Evolutionary conservation across 2,329 filamentous ascomycete genomes (phyloP), one percentile per base, ranked within the genome.

Genomic region (Fusarium sp.): DNA sequence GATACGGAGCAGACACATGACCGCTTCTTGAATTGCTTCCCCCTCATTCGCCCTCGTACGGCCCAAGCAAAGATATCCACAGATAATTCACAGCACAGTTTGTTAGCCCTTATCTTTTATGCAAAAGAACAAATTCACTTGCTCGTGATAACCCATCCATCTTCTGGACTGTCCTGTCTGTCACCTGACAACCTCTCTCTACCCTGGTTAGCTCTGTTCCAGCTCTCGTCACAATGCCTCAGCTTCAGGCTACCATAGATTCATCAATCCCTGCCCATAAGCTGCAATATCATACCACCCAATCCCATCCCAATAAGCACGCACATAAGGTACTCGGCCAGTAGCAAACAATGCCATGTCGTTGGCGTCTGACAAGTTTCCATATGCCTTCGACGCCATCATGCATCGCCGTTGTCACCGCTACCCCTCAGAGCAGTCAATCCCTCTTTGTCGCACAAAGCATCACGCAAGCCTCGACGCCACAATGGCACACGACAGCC

Each of bases 371-470:
- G 49, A 53, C 34, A 55, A 55, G 10, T 34, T 64, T 55, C 59
- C 33, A 64, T 50, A 55, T 20, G 14, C 50, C 42, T 70, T 69
- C 67, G 27, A 61, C 58, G 67, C 67, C 68, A 65, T 59, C 42
- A 68, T 68, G 67, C 64, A 70, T 70, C 40, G 14, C 53, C 59
- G 67, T 68, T 70, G 23, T 61, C 42, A 38, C 18, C 46, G 56
- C 46, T 64, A 8, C 54, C 44, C 69, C 49, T 58, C 31, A 42
- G 53, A 67, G 16, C 25, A 31, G 27, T 40, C 53, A 46, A 20
- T 29, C 18, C 9, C 23, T 49, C 49, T 34, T 27, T 23, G 67
- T 70, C 38, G 9, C 58, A 67, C 62, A 67, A 38, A 27, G 18
- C 50, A 56, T 25, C 34, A 20, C 31, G 27, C 31, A 44, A 56